A percentile compares a stretch with the other conserved stretches of the same genome.
Conservation (phyloP, 768 basidiomycete species). For the Strobilomyces dryophilus region DNA sequence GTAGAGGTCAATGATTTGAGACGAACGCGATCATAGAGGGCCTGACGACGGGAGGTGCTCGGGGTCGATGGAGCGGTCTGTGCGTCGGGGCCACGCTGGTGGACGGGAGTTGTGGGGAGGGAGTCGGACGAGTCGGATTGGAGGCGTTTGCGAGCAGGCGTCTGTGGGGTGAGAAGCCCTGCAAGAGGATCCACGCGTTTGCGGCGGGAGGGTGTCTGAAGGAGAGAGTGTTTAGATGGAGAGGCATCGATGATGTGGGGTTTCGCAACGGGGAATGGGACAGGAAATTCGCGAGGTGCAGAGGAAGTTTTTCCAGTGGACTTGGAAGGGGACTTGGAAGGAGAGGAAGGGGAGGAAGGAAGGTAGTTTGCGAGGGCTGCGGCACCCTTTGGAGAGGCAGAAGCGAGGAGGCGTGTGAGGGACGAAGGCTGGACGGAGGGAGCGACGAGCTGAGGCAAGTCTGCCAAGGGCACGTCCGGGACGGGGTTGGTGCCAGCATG, state of each 20-base stretch:
- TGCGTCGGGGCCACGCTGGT: constrained; percentile 53
- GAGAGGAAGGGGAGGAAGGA: constrained; percentile 33
- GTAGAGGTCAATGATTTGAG: constrained; percentile 65
- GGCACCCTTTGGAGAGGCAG: constrained; percentile 63
- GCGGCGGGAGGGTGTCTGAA: constrained; percentile 59
- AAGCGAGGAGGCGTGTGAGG: constrained; percentile 66
- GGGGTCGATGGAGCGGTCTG: constrained; percentile 64
- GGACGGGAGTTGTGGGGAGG: constrained; percentile 64
- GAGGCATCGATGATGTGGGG: constrained; percentile 32
- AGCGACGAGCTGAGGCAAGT: constrained; percentile 56
- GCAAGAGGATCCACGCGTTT: constrained; percentile 31
- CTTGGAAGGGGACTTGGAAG: constrained; percentile 39
- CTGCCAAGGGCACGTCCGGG: constrained; percentile 60
- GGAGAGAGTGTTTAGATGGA: constrained; percentile 50
- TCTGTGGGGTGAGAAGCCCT: constrained; percentile 35
- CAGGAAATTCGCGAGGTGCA: constrained; percentile 11
- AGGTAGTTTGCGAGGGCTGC: constrained; percentile 28
- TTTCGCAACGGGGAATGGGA: constrained; percentile 48
- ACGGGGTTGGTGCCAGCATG: constrained; percentile 40
- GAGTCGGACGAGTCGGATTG: constrained; percentile 35
- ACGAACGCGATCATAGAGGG: constrained; percentile 76
- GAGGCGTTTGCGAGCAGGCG: constrained; percentile 42
- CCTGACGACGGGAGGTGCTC: constrained; percentile 69
- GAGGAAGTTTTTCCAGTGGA: constrained; percentile 26
- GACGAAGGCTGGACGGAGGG: constrained; percentile 53